Percentiles rank a stretch among this genome's conserved stretches.
Conservation (phyloP, 176 grass and related monocot genomes). For the Elaeis guineensis region DNA sequence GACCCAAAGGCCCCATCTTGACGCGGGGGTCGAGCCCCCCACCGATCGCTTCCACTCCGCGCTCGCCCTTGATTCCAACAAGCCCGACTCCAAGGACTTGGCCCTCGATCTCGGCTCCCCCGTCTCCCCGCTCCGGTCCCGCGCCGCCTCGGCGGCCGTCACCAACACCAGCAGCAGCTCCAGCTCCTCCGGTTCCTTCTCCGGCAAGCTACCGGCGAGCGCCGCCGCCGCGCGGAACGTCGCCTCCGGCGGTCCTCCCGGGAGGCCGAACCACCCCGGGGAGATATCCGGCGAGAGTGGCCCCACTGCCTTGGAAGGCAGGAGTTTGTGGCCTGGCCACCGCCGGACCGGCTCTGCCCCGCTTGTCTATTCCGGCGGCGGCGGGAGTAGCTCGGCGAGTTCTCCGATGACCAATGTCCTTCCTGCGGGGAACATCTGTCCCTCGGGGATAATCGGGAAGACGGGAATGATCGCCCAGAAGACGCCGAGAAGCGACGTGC, state of each 20-base stretch:
- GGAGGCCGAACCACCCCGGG: constrained; percentile 29
- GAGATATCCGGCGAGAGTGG: constrained; percentile 33
- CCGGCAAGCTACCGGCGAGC: constrained; percentile 3
- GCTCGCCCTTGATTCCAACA: constrained; percentile 44
- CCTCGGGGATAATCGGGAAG: constrained; percentile 49
- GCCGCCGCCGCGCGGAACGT: constrained; percentile 15
- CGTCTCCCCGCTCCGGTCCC: constrained; percentile 48
- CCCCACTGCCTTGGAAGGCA: constrained; percentile 35
- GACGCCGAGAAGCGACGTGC: constrained; percentile 63
- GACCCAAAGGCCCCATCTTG: background rate
- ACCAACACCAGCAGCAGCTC: constrained; percentile 31
- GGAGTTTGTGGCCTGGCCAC: constrained; percentile 27
- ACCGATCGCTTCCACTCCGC: constrained; percentile 18
- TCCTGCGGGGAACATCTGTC: constrained; percentile 78
- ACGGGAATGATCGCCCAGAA: constrained; percentile 27
- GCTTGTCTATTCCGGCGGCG: constrained; percentile 65
- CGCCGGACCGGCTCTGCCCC: constrained; percentile 63
- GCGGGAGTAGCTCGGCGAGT: constrained; percentile 55
- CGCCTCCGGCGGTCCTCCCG: constrained; percentile 32
- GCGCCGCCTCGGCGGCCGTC: constrained; percentile 23
- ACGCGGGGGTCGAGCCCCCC: constrained; percentile 10
- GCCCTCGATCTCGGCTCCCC: constrained; percentile 63
- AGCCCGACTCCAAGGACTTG: constrained; percentile 71
- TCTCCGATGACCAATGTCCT: constrained; percentile 81
- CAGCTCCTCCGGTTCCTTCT: constrained; percentile 30